Evolutionary conservation across 2,329 filamentous ascomycete genomes (phyloP).

Genomic region (Plenodomus biglobosus): DNA sequence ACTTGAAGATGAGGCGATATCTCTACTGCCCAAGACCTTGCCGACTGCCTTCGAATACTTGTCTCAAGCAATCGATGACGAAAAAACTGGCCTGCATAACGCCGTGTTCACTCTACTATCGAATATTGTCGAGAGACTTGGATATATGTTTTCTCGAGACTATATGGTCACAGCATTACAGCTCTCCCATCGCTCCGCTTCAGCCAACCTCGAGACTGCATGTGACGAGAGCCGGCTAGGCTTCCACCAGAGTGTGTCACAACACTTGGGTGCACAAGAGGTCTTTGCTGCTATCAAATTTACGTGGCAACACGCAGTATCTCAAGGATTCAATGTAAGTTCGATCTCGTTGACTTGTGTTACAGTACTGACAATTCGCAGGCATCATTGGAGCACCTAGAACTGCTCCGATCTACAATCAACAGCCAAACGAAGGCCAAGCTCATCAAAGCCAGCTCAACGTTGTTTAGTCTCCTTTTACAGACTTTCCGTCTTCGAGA

Average conservation of each 20-base stretch:
- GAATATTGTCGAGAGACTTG: conserved; percentile 77
- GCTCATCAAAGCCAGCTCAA: conserved; percentile 72
- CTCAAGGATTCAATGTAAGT: conserved; percentile 64
- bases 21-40: conserved; percentile 75
- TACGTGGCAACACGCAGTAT: conserved; percentile 69
- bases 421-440: conserved; percentile 75
- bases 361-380: conserved; percentile 6
- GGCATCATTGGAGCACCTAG: conserved; percentile 64
- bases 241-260: conserved; percentile 73
- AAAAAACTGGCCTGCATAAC: conserved; percentile 69
- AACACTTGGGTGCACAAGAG: conserved; percentile 74
- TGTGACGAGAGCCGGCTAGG: conserved; percentile 66
- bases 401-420: conserved; percentile 69
- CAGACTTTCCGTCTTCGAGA: conserved; percentile 66
- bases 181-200: conserved; percentile 72
- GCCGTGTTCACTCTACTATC: conserved; percentile 79
- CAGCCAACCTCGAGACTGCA: conserved; percentile 61
- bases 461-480: conserved; percentile 65
- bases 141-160: conserved; percentile 81
- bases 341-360: background rate
- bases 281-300: conserved; percentile 71
- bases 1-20: conserved; percentile 80
- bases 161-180: conserved; percentile 72
- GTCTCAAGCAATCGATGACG: conserved; percentile 60
- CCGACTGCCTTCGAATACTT: conserved; percentile 73